These are phyloP conservation scores for Gentiana dahurica DNA, from an alignment of 257 asterid species.

Conservation along the genomic window DNA sequence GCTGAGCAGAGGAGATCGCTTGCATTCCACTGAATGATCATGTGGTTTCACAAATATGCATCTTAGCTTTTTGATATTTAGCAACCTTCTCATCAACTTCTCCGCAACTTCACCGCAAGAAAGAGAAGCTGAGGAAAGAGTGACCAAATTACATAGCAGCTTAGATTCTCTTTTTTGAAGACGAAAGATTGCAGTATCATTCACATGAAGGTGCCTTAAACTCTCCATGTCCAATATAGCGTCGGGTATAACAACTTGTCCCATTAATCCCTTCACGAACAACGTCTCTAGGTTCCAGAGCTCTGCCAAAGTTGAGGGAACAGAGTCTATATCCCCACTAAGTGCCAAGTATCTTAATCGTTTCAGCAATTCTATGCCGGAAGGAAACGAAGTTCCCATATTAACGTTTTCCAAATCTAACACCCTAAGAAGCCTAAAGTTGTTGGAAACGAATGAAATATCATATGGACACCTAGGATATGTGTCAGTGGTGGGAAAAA, in stretches of 20 bases:
- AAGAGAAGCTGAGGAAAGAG: neutral
- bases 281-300: conserved; percentile 10
- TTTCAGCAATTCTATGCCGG: neutral
- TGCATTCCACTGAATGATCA: neutral
- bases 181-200: neutral
- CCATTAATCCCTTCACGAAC: conserved; percentile 3
- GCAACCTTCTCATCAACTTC: neutral
- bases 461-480: neutral
- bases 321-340: neutral
- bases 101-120: neutral
- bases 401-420: conserved; percentile 4
- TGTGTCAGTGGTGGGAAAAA: neutral
- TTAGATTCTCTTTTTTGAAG: neutral
- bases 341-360: conserved; percentile 10
- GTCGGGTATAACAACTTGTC: conserved; percentile 3
- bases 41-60: neutral
- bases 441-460: conserved; percentile 2
- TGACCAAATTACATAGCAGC: neutral
- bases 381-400: neutral
- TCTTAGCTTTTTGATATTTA: neutral
- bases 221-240: conserved; percentile 5
- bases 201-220: conserved; percentile 13
- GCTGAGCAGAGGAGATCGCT: neutral
- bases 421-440: conserved; percentile 3
- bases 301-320: neutral